Evolutionary conservation across 495 filamentous ascomycete genomes (phyloP).

Genomic region (Neurospora sp.): DNA sequence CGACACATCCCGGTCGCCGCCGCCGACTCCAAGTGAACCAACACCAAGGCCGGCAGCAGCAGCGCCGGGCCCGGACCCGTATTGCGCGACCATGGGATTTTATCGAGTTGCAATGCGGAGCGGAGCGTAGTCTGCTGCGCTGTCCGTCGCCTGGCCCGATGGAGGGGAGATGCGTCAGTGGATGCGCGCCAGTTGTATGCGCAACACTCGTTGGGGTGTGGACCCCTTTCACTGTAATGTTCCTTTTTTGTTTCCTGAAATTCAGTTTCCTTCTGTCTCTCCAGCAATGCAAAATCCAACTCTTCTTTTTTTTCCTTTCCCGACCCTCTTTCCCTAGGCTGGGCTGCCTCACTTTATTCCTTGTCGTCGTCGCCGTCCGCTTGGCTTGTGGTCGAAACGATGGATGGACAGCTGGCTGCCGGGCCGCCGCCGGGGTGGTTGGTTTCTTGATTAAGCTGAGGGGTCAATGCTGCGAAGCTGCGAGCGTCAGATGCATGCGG

Average conservation of each 20-base stretch:
- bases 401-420: neutral
- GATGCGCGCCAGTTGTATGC: neutral
- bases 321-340: neutral
- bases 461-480: neutral
- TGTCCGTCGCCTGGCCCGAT: neutral
- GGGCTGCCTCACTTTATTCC: neutral
- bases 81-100: neutral
- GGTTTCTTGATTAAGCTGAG: neutral
- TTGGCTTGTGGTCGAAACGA: neutral
- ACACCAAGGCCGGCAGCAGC: conserved; percentile 11
- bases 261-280: neutral
- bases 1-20: conserved; percentile 31
- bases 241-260: neutral
- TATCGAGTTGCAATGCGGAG: conserved; percentile 1
- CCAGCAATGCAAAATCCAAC: neutral
- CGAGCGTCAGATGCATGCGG: neutral
- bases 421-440: neutral
- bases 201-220: neutral
- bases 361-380: neutral
- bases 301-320: neutral
- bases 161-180: neutral
- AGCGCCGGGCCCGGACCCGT: conserved; percentile 3
- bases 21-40: neutral
- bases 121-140: neutral
- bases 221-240: neutral